Base-by-base conservation (phyloP, 1,284 basidiomycete species). In the Irpex sp. region DNA sequence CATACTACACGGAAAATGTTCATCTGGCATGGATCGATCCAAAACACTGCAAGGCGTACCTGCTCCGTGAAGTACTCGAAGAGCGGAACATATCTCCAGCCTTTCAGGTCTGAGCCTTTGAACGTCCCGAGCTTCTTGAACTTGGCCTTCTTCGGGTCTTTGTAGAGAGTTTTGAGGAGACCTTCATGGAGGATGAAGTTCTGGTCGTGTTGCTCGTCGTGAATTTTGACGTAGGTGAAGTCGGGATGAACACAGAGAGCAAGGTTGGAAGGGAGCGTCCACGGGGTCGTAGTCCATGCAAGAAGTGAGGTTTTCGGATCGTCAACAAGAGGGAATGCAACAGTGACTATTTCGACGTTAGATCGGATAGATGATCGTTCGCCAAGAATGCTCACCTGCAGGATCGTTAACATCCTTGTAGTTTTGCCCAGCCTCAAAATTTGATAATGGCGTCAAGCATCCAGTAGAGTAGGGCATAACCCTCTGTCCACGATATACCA, bases 401-500 rank as follows among this genome's bases (percentile, higher is more conserved):
- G 97, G 97, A 80, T 99, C 97, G 73, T 87, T 92, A 51, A 98
- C 93, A 76, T 98, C 96, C 72, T 91, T 87, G 80, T 98, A 99
- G 72, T 94, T 91, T 77, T 89, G 83, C 58, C 94, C 94, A 9
- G 97, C 96, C 80, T 99, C 97, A 71, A 99, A 99, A 78, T 99
- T 99, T 66, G 95, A 97, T 65, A 99, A 79, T 15, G 97, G 97
- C 0, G 97, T 99, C 2, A 96, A 96, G 73, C 93, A 94, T 9
- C 94, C 97, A 0, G 93, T 97, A 9, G 97, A 98, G 77, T 99
- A 99, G 2, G 97, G 97, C 96, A 99, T 98, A 68, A 99, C 97
- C 66, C 88, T 85, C 70, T 96, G 81, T 2, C 97, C 97, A 26
- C 94, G 86, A 78, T 99, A 99, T 31, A 99, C 96, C 78, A 96